Percentiles rank a stretch among this genome's conserved stretches.
Evolutionary conservation across 208 protist species (phyloP).

Genomic region (Acanthamoeba healyi): DNA sequence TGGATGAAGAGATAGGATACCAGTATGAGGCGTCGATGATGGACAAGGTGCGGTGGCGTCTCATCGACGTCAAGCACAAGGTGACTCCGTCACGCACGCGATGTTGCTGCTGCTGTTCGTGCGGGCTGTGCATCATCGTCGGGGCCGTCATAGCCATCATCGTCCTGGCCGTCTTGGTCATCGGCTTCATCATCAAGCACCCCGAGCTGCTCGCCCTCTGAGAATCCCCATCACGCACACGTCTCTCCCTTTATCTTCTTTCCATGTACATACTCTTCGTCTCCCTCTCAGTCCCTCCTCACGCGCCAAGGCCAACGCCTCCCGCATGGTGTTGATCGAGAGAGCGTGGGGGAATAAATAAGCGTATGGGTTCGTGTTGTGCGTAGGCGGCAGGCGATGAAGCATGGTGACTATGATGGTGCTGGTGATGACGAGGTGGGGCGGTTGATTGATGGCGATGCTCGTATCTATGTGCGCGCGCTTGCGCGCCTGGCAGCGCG

Average conservation of each 20-base stretch:
- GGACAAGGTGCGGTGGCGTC: not conserved
- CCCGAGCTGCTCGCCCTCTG: not conserved
- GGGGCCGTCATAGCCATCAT: not conserved
- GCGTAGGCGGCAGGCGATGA: too few species aligned
- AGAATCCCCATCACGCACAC: too few species aligned
- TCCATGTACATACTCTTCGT: not conserved
- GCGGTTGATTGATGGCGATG: too few species aligned
- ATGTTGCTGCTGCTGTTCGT: not conserved
- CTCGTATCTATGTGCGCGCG: too few species aligned
- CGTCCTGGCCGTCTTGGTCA: not conserved
- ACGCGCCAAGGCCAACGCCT: not conserved
- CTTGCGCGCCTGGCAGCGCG: too few species aligned
- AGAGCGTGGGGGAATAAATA: not conserved
- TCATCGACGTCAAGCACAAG: not conserved
- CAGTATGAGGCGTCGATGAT: slow-evolving; percentile 12
- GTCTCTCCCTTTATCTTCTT: not conserved
- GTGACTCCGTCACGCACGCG: not conserved
- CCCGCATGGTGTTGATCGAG: too few species aligned
- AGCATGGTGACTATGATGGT: too few species aligned
- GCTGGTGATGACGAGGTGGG: too few species aligned
- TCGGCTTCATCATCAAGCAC: slow-evolving; percentile 16
- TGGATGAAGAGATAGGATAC: not conserved
- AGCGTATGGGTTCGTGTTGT: too few species aligned
- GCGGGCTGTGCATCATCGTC: not conserved
- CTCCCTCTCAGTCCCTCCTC: not conserved